phyloP scores from a whole-genome alignment of 164 flowering plant species.

The Macadamia tetraphylla region DNA sequence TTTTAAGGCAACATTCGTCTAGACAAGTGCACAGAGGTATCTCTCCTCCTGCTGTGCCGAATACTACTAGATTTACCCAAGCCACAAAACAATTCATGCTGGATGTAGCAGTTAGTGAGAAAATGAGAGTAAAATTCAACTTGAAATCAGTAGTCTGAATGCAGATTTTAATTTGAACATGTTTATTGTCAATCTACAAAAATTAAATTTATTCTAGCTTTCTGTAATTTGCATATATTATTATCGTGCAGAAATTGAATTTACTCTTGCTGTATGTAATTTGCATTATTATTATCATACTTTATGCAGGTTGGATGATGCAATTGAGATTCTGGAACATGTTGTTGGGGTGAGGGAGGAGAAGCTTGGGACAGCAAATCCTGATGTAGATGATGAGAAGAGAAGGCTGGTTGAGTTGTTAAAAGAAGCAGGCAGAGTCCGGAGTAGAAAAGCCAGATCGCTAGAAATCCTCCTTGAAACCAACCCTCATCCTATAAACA shows the following conservation, averaged over 20 bases:
- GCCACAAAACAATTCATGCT: no score
- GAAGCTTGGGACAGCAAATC: conserved; percentile 89
- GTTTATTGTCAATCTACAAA: not conserved
- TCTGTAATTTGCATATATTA: not conserved
- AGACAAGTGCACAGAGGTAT: no score
- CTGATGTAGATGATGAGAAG: conserved; percentile 81
- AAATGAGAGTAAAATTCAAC: no score
- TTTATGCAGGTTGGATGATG: conserved; percentile 66
- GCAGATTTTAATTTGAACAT: not conserved
- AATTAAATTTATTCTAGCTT: no score
- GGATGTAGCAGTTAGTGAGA: no score
- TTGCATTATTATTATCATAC: not conserved
- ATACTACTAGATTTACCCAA: no score
- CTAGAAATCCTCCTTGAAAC: conserved; percentile 63
- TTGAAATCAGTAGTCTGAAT: no score
- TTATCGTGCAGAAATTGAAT: not conserved
- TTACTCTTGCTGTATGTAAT: no score
- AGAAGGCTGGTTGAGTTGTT: conserved; percentile 65
- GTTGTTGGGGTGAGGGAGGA: conserved; percentile 78
- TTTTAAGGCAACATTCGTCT: no score
- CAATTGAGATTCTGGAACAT: conserved; percentile 64
- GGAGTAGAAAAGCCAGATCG: conserved; percentile 63
- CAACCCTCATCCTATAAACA: conserved; percentile 26
- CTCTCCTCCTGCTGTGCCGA: no score
- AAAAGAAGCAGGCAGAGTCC: conserved; percentile 69